Conservation (phyloP, 306 rosid species). For the Corylus americana region DNA sequence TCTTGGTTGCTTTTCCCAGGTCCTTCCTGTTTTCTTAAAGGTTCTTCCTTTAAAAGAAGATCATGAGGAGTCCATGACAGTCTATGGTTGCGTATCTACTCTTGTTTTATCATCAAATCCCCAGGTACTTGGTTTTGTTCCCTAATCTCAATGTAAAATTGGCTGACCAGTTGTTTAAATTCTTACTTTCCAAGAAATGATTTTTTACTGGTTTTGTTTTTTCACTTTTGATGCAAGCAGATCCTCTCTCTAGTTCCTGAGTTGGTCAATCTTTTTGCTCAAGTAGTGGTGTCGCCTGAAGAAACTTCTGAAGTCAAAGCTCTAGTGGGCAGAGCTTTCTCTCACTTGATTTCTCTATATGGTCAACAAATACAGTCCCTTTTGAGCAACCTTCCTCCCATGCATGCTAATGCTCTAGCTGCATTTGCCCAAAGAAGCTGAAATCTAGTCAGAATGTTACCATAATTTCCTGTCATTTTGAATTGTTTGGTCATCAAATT, state of each 20-base stretch:
- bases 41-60: constrained; percentile 97
- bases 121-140: constrained; percentile 53
- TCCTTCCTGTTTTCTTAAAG: constrained; percentile 86
- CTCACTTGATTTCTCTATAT: constrained; percentile 81
- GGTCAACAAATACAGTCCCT: constrained; percentile 96
- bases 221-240: constrained; percentile 50
- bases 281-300: constrained; percentile 84
- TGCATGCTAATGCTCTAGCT: constrained; percentile 86
- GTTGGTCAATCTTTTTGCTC: constrained; percentile 85
- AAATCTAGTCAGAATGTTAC: constrained; percentile 25
- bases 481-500: constrained; percentile 14
- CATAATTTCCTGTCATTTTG: constrained; percentile 14
- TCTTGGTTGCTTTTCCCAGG: constrained; percentile 55
- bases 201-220: constrained; percentile 19
- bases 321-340: constrained; percentile 79
- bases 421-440: constrained; percentile 74
- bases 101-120: constrained; percentile 90
- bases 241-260: constrained; percentile 89
- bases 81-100: constrained; percentile 73
- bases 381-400: constrained; percentile 76
- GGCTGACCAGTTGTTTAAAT: not conserved
- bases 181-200: constrained; percentile 14
- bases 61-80: constrained; percentile 90
- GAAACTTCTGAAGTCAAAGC: constrained; percentile 87
- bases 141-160: not conserved